Conservation (phyloP, 2,329 filamentous ascomycete species). For the Pestalotiopsis fici region DNA sequence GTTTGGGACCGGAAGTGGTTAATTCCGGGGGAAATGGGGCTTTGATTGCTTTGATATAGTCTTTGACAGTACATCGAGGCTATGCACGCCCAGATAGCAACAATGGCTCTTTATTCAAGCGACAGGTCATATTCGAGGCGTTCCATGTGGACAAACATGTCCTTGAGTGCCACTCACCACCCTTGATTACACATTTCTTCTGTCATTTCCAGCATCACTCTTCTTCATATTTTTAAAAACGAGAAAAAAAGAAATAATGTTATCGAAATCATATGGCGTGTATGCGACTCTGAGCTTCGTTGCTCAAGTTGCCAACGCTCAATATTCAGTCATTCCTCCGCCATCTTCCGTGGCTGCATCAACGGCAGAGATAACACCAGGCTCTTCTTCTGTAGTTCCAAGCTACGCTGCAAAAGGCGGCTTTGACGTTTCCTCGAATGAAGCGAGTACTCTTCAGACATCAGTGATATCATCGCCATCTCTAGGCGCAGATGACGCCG, state of each 20-base stretch:
- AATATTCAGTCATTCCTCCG: background rate
- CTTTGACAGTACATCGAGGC: background rate
- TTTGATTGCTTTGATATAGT: background rate
- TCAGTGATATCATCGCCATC: background rate
- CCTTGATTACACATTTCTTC: background rate
- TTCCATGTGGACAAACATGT: background rate
- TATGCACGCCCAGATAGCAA: background rate
- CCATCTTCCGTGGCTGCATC: background rate
- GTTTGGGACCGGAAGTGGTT: background rate
- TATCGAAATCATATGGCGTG: conserved; percentile 6
- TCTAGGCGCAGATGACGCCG: background rate
- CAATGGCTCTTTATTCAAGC: background rate
- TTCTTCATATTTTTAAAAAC: background rate
- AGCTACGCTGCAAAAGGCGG: background rate
- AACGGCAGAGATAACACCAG: background rate
- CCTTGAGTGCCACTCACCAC: background rate
- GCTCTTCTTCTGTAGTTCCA: background rate
- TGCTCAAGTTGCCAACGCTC: background rate
- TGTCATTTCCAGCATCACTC: background rate
- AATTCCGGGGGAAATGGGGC: background rate
- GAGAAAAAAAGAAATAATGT: conserved; percentile 1
- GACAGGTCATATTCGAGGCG: background rate
- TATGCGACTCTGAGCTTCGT: background rate
- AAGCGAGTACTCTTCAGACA: background rate
- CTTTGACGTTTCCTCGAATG: background rate